Conservation (phyloP, 176 grass and related monocot species). For the Eremochloa ophiuroides region DNA sequence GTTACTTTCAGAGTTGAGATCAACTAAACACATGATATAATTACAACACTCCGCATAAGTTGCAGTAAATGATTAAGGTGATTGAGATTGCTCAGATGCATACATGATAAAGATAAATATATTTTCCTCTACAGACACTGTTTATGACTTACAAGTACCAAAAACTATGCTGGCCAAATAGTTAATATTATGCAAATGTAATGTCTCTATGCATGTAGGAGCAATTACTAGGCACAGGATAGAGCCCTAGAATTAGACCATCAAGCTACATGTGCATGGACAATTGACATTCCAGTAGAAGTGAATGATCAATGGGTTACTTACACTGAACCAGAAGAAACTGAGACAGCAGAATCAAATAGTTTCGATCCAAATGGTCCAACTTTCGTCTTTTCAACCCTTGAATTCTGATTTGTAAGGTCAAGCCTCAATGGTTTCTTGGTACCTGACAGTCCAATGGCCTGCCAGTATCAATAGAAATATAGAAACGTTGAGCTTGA, state of each 20-base stretch:
- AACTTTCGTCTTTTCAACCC: constrained; percentile 79
- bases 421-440: constrained; percentile 80
- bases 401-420: constrained; percentile 62
- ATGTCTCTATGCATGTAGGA: constrained; percentile 4
- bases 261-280: constrained; percentile 19
- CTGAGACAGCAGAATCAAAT: constrained; percentile 86
- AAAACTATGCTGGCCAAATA: not conserved
- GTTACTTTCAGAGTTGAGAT: constrained; percentile 18
- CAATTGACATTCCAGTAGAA: constrained; percentile 16
- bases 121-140: not conserved
- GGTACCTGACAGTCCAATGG: constrained; percentile 91
- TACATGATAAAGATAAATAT: constrained; percentile 12
- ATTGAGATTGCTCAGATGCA: not conserved
- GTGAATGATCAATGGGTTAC: constrained; percentile 23
- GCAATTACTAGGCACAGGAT: constrained; percentile 1
- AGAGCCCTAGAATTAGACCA: not conserved
- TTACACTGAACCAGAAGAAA: constrained; percentile 79
- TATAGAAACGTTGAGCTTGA: constrained; percentile 31
- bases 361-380: constrained; percentile 85
- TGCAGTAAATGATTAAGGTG: constrained; percentile 10
- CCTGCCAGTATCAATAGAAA: constrained; percentile 77
- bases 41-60: not conserved
- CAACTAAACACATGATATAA: constrained; percentile 20
- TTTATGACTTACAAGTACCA: constrained; percentile 4
- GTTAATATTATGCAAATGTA: constrained; percentile 10